Conservation (phyloP, 352 stramenopile species). For the Pythium aristosporum region DNA sequence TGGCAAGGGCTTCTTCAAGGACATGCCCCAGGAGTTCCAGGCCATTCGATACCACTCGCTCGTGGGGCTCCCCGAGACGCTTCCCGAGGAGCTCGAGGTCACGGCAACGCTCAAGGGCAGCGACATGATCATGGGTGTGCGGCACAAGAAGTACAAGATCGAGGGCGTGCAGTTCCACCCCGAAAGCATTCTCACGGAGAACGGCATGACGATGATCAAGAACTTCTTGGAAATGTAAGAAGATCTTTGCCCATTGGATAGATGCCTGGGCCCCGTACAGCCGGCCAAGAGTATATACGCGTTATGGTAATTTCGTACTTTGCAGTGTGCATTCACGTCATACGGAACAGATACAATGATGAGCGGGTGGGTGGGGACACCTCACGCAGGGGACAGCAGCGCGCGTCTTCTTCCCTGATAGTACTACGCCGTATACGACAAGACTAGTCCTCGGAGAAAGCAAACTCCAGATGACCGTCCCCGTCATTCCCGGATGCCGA, state of each 20-base stretch:
- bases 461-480: slow-evolving; percentile 66
- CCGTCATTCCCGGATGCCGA: slow-evolving; percentile 17
- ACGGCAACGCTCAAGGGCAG: slow-evolving; percentile 80
- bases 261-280: background rate
- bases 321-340: slow-evolving; percentile 13
- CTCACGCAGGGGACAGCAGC: no score
- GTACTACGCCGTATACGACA: background rate
- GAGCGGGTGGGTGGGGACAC: background rate
- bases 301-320: background rate
- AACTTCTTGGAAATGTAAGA: slow-evolving; percentile 88
- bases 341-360: background rate
- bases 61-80: slow-evolving; percentile 76
- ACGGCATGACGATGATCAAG: slow-evolving; percentile 81
- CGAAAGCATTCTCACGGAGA: slow-evolving; percentile 84
- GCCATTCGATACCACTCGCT: slow-evolving; percentile 89
- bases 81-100: slow-evolving; percentile 76
- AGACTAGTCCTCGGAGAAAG: slow-evolving; percentile 69
- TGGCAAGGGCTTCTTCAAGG: slow-evolving; percentile 83
- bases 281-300: background rate
- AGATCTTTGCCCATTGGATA: background rate
- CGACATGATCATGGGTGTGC: slow-evolving; percentile 89
- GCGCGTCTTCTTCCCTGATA: background rate
- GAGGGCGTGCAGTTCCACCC: slow-evolving; percentile 90
- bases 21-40: slow-evolving; percentile 74
- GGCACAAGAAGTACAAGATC: slow-evolving; percentile 84